phyloP scores from a whole-genome alignment of 331 rosid species.

The Malus hybrid region DNA sequence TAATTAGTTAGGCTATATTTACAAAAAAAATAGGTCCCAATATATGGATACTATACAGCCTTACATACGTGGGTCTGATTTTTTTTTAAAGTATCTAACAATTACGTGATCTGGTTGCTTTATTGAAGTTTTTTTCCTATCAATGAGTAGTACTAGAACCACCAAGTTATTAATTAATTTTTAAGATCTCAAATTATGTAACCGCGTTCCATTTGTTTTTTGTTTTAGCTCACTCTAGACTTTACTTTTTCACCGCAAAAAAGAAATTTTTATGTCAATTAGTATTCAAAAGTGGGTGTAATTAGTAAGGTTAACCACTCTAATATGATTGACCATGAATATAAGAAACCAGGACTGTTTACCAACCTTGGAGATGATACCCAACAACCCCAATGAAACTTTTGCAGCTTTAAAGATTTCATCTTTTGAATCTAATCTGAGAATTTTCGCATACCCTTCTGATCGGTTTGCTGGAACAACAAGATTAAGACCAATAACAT shows the following conservation, averaged over 20 bases:
- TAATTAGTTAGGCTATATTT: too few relatives aligned
- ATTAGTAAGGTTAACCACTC: neutral
- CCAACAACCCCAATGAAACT: constrained; percentile 53
- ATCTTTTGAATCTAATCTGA: constrained; percentile 29
- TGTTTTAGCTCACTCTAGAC: neutral
- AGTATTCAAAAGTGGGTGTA: neutral
- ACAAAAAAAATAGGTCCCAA: too few relatives aligned
- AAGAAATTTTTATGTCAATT: neutral
- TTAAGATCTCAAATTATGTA: too few relatives aligned
- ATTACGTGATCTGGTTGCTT: too few relatives aligned
- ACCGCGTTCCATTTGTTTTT: neutral
- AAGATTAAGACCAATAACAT: constrained; percentile 43
- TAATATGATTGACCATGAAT: neutral
- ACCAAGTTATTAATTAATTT: too few relatives aligned
- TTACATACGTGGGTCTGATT: too few relatives aligned
- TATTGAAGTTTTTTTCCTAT: neutral
- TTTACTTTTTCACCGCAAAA: neutral
- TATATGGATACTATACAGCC: too few relatives aligned
- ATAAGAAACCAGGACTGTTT: neutral
- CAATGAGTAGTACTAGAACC: neutral
- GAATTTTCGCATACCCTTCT: constrained; percentile 55
- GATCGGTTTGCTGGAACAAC: constrained; percentile 42
- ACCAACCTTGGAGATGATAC: constrained; percentile 75
- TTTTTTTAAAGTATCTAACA: too few relatives aligned
- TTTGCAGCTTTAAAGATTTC: constrained; percentile 52